Evolutionary conservation across 441 rosid species (phyloP), one percentile per base, ranked within the genome.

Genomic region (Corymbia calophylla): DNA sequence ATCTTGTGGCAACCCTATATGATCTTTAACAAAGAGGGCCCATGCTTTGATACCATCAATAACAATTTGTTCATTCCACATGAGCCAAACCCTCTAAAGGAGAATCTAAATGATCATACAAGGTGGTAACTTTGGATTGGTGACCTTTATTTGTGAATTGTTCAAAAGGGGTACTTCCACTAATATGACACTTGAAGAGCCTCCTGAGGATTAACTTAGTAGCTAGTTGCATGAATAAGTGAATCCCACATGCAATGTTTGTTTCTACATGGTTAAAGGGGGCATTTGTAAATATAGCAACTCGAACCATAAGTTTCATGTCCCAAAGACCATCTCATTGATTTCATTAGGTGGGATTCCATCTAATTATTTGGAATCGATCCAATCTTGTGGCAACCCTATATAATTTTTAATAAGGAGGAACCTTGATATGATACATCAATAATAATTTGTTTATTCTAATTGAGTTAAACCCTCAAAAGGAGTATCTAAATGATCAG

Each of bases 121-220:
- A 47, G 2, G 29, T 3, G 17, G 17, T 11, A 44, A 39, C 44
- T 39, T 3, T 31, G 8, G 51, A 2, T 49, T 0, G n/a, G 17
- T 44, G 47, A 7, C 8, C 16, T 12, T 23, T 44, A 23, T 12
- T 44, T 44, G 84, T 7, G 51, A 23, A 13, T 44, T 17, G 12
- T 77, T 44, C 17, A 27, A 39, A 77, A 77, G 27, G 6, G 84
- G 29, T 44, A 23, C 9, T 23, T 23, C 10, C 18, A 77, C 5
- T 23, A 29, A 77, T 23, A 48, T 1, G 51, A 77, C 84, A 77
- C 84, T 77, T 77, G 7, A 7, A 77, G 29, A 44, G 51, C 18
- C 51, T 44, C 53, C n/a, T 14, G 29, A 23, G n/a, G n/a, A 44
- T 44, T 77, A 44, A 21, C 49, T 23, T 23, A 44, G 18, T n/a